A percentile compares a stretch with the other conserved stretches of the same genome.
Evolutionary conservation across 2,329 filamentous ascomycete genomes (phyloP).

Genomic region (Talaromyces funiculosus): DNA sequence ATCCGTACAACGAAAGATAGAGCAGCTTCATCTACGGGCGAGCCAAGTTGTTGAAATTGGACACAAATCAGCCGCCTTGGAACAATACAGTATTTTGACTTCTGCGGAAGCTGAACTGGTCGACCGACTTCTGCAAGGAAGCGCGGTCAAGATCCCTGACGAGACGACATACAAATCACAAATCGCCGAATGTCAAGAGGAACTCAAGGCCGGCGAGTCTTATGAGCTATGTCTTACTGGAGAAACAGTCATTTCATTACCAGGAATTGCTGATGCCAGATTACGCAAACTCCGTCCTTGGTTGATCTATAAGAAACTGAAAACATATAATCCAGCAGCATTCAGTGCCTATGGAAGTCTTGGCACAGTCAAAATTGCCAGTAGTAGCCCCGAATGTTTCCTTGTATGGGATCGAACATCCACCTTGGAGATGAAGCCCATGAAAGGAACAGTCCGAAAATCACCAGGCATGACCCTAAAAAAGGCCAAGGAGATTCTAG

Average conservation of each 20-base stretch:
- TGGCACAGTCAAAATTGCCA: constrained; percentile 64
- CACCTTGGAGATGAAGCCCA: constrained; percentile 66
- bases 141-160: constrained; percentile 31
- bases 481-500: constrained; percentile 66
- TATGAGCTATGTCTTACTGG: constrained; percentile 83
- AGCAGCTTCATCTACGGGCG: constrained; percentile 18
- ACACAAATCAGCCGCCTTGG: neutral
- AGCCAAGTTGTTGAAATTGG: constrained; percentile 20
- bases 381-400: constrained; percentile 85
- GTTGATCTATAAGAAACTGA: constrained; percentile 66
- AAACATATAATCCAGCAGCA: constrained; percentile 68
- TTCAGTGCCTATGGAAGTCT: constrained; percentile 79
- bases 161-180: constrained; percentile 57
- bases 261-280: constrained; percentile 18
- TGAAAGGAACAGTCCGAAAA: constrained; percentile 95
- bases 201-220: constrained; percentile 70
- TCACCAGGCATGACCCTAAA: constrained; percentile 60
- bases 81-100: constrained; percentile 5
- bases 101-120: constrained; percentile 18
- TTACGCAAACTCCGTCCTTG: constrained; percentile 48
- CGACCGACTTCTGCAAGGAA: constrained; percentile 27
- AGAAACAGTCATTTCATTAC: constrained; percentile 58
- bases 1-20: constrained; percentile 13
- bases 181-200: constrained; percentile 63
- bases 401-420: constrained; percentile 58